These are phyloP conservation scores for Kuraishia piskuri DNA, from an alignment of 805 yeast species.

Conservation along the genomic window DNA sequence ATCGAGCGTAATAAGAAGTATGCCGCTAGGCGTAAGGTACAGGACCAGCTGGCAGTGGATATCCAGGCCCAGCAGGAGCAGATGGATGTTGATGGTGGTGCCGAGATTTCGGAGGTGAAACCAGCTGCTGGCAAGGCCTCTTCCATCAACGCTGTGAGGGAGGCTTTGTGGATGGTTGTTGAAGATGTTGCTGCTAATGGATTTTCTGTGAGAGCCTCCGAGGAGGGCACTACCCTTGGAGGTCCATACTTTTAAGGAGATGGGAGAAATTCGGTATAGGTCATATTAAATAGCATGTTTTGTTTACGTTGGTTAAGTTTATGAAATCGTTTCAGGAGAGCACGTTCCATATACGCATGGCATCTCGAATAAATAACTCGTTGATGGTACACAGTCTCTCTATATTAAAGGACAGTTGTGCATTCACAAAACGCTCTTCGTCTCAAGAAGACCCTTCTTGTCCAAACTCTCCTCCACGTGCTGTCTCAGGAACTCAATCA, in stretches of 20 bases:
- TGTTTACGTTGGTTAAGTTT: too few species aligned
- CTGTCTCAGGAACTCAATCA: constrained; percentile 59
- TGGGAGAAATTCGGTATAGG: neutral
- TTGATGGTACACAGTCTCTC: too few species aligned
- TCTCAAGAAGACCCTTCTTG: constrained; percentile 32
- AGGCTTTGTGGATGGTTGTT: constrained; percentile 65
- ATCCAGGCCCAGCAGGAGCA: constrained; percentile 36
- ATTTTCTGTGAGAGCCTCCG: constrained; percentile 33
- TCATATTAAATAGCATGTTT: too few species aligned
- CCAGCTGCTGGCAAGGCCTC: constrained; percentile 14
- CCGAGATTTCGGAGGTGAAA: constrained; percentile 11
- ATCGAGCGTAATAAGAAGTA: constrained; percentile 73
- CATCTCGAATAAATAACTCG: too few species aligned
- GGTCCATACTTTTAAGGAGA: constrained; percentile 45
- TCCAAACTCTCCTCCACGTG: constrained; percentile 46
- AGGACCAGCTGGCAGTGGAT: constrained; percentile 34
- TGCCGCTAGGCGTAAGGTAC: constrained; percentile 42
- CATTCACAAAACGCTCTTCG: neutral
- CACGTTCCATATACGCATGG: too few species aligned
- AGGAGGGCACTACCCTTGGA: constrained; percentile 83
- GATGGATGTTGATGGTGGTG: constrained; percentile 42
- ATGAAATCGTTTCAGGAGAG: too few species aligned
- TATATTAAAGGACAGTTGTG: too few species aligned
- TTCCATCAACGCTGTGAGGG: constrained; percentile 42
- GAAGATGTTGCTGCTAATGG: constrained; percentile 45